Conservation (phyloP, 768 basidiomycete species). For the Sarcodon sp. region DNA sequence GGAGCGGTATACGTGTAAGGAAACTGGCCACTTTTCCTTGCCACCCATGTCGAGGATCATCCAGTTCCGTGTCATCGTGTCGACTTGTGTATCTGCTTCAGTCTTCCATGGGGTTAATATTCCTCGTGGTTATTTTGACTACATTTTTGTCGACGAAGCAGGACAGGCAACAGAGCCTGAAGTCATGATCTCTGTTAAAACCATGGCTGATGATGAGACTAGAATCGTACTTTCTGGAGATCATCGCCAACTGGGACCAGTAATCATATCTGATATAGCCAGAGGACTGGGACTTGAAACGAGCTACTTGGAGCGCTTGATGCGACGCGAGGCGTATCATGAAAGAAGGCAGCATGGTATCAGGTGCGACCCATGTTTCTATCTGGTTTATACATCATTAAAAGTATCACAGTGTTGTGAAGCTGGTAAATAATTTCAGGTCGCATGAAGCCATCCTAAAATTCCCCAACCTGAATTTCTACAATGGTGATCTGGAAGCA, state of each 20-base stretch:
- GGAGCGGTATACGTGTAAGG: slow-evolving; percentile 22
- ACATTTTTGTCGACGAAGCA: slow-evolving; percentile 64
- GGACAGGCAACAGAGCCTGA: slow-evolving; percentile 66
- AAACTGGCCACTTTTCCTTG: slow-evolving; percentile 27
- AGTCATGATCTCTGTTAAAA: slow-evolving; percentile 47
- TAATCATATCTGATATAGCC: slow-evolving; percentile 47
- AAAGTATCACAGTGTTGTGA: slow-evolving; percentile 33
- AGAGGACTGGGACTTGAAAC: slow-evolving; percentile 39
- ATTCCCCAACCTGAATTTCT: slow-evolving; percentile 52
- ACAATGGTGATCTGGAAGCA: slow-evolving; percentile 35
- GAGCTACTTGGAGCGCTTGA: slow-evolving; percentile 48
- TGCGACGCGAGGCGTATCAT: slow-evolving; percentile 21
- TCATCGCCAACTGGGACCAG: slow-evolving; percentile 60
- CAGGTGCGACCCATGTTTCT: slow-evolving; percentile 7
- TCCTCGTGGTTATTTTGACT: slow-evolving; percentile 45
- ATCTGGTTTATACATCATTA: not conserved
- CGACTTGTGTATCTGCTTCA: slow-evolving; percentile 53
- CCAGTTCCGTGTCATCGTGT: slow-evolving; percentile 41
- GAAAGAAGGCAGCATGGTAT: slow-evolving; percentile 5
- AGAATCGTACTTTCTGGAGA: slow-evolving; percentile 57
- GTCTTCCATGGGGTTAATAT: slow-evolving; percentile 44
- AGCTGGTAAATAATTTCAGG: slow-evolving; percentile 52
- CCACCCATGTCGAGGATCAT: slow-evolving; percentile 27
- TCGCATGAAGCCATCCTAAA: slow-evolving; percentile 47
- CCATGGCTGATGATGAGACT: slow-evolving; percentile 36